Percentiles rank a stretch among this genome's conserved stretches.
Conservation (phyloP, 352 stramenopile species). For the Phytophthora foliorum region DNA sequence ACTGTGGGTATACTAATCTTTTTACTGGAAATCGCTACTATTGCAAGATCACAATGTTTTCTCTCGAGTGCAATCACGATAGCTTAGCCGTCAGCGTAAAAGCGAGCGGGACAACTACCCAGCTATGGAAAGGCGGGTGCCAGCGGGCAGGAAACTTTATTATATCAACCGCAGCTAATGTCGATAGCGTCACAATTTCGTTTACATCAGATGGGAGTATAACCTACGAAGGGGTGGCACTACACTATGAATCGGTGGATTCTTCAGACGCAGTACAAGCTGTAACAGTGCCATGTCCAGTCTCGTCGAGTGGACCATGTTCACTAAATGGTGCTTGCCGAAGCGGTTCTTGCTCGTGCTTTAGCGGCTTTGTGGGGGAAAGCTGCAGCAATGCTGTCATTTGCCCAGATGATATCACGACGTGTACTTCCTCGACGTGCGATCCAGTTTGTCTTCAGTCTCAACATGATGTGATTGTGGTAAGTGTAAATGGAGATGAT, state of each 20-base stretch:
- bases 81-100: constrained; percentile 40
- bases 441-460: constrained; percentile 52
- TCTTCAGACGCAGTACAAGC: constrained; percentile 1
- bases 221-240: constrained; percentile 46
- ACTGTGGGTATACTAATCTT: neutral
- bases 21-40: neutral
- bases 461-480: constrained; percentile 49
- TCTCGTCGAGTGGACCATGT: constrained; percentile 38
- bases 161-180: constrained; percentile 34
- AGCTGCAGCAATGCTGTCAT: constrained; percentile 69
- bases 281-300: constrained; percentile 48
- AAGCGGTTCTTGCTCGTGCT: constrained; percentile 54
- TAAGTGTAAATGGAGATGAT: constrained; percentile 63
- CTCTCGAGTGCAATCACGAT: constrained; percentile 72
- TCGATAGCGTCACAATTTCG: constrained; percentile 46
- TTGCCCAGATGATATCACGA: constrained; percentile 46
- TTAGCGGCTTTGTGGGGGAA: constrained; percentile 69
- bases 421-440: constrained; percentile 43
- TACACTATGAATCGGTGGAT: constrained; percentile 52
- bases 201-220: constrained; percentile 60
- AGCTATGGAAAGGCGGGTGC: constrained; percentile 66
- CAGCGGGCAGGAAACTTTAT: constrained; percentile 51
- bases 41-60: constrained; percentile 52
- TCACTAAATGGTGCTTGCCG: constrained; percentile 61
- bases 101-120: constrained; percentile 6